Evolutionary conservation across 2,329 filamentous ascomycete genomes (phyloP), one percentile per base, ranked within the genome.

Genomic region (Neofusicoccum kwambonambiense): DNA sequence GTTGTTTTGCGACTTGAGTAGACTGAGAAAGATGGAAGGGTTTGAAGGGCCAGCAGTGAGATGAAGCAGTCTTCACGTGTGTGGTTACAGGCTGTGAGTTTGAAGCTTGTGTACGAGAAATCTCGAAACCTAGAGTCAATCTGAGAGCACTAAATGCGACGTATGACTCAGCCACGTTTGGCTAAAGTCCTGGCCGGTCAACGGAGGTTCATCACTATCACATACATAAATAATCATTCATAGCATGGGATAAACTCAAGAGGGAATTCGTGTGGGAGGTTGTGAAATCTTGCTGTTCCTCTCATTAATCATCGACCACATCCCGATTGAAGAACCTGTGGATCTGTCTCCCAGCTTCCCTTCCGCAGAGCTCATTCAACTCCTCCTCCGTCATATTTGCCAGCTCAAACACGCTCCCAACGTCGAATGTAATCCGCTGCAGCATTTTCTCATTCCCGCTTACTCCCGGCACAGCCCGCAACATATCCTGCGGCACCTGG

Each of bases 401-500:
- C 69, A 99, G 83, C 71, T 96, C 93, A 62, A 84, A 82, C 39
- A 99, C 82, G 77, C 88, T 96, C 69, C 90, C 89, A 69, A 89
- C 87, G 73, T 91, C 86, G 19, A 93, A 73, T 39, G 90, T 87
- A 51, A 99, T 71, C 67, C 86, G 87, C 72, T 86, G 87, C 39
- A 96, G 82, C 67, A 91, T 93, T 78, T 92, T 90, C 11, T 89
- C 88, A 45, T 72, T 77, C 6, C 64, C 64, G 39, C 87, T 94
- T 13, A 98, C 86, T 0, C 95, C 95, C 0, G 95, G 95, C 12
- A 98, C 89, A 1, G 87, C 86, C 34, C 89, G 83, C 68, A 99
- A 79, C 91, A 98, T 96, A 74, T 98, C 94, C 78, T 96, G 91
- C 34, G 93, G 92, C 71, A 92, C 88, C 67, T 89, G 86, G 71